Conservation (phyloP, 179 eudicot species). For the Spergularia azorica region DNA sequence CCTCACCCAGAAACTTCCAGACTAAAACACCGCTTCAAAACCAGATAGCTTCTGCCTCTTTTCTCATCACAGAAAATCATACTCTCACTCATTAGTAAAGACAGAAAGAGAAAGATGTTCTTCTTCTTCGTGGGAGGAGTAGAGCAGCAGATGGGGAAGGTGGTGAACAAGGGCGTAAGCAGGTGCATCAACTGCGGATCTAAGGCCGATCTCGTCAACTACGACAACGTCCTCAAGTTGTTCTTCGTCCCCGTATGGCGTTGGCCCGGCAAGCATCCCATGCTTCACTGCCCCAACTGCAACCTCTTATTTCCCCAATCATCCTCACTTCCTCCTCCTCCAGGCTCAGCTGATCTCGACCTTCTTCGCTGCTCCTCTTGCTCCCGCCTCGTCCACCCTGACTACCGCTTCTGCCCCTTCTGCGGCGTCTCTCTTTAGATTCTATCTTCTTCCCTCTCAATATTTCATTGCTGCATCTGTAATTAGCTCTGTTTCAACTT, state of each 20-base stretch:
- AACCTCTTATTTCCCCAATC: slow-evolving; percentile 55
- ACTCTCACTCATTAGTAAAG: not conserved
- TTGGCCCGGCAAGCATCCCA: slow-evolving; percentile 68
- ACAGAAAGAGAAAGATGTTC: slow-evolving; percentile 45
- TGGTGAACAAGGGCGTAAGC: slow-evolving; percentile 52
- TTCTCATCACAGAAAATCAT: not conserved
- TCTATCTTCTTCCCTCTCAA: not conserved
- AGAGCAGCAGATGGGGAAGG: slow-evolving; percentile 57
- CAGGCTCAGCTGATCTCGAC: slow-evolving; percentile 11
- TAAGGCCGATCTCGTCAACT: slow-evolving; percentile 62
- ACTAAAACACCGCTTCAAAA: not conserved
- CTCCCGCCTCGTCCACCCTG: slow-evolving; percentile 45
- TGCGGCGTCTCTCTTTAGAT: slow-evolving; percentile 62
- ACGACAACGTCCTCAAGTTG: slow-evolving; percentile 68
- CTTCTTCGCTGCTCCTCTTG: slow-evolving; percentile 42
- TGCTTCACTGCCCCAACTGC: slow-evolving; percentile 60
- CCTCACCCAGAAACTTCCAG: not conserved
- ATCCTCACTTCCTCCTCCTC: slow-evolving; percentile 34
- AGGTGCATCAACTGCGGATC: slow-evolving; percentile 69
- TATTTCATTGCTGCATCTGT: no score
- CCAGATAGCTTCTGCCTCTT: not conserved
- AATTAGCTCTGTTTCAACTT: no score
- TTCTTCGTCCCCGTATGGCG: slow-evolving; percentile 88
- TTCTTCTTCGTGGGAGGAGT: slow-evolving; percentile 82
- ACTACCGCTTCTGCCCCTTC: slow-evolving; percentile 74